These are phyloP conservation scores for Thalassia testudinum DNA, from an alignment of 116 monocot species.

Conservation along the genomic window DNA sequence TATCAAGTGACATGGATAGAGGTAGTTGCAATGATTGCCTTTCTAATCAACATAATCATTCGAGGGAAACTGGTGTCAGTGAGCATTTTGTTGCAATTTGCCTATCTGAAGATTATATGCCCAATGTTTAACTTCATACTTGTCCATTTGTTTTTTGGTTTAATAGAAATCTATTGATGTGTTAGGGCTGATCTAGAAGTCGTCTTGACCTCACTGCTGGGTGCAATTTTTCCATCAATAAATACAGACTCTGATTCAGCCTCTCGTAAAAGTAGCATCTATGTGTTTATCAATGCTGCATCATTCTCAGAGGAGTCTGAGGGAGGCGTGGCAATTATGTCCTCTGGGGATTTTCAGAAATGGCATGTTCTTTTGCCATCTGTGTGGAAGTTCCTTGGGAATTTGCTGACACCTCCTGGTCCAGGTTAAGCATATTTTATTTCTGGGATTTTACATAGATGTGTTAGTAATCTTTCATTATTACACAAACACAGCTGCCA, in stretches of 20 bases:
- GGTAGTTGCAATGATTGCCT: too few species aligned
- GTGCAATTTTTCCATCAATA: slow-evolving; percentile 29
- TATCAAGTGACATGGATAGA: too few species aligned
- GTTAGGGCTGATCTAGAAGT: slow-evolving; percentile 70
- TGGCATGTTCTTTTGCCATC: slow-evolving; percentile 67
- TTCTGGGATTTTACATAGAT: too few species aligned
- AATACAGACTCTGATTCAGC: slow-evolving; percentile 12
- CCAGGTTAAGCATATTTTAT: too few species aligned
- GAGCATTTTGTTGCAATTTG: too few species aligned
- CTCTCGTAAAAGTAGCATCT: slow-evolving; percentile 10
- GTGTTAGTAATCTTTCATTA: too few species aligned
- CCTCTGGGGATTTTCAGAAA: slow-evolving; percentile 49
- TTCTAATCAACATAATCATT: too few species aligned
- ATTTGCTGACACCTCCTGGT: slow-evolving; percentile 58
- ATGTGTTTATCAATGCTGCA: slow-evolving; percentile 49
- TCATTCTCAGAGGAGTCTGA: slow-evolving; percentile 38
- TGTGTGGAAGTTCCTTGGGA: slow-evolving; percentile 61
- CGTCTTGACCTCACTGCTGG: slow-evolving; percentile 46
- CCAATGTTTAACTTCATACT: too few species aligned
- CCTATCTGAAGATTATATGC: too few species aligned
- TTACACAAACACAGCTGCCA: too few species aligned
- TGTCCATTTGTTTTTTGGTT: not conserved
- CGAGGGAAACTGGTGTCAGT: too few species aligned
- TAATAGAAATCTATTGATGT: not conserved
- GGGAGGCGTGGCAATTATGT: slow-evolving; percentile 47